Conservation (phyloP, 768 basidiomycete genomes). For the Mycena belliarum region DNA sequence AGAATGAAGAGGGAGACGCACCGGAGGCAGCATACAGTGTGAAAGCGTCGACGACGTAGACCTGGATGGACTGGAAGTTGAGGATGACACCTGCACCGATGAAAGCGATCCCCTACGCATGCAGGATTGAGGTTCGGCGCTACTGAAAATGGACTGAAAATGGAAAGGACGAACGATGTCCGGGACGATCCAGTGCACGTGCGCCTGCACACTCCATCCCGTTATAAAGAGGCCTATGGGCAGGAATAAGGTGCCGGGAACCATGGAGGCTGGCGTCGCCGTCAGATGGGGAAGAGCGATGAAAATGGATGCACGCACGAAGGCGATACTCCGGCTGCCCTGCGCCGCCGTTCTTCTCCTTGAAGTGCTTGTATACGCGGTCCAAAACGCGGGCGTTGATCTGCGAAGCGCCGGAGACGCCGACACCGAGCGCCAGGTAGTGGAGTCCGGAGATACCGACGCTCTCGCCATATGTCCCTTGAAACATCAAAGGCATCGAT, state of each 20-base stretch:
- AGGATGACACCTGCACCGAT: conserved; percentile 61
- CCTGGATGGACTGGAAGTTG: conserved; percentile 54
- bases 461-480: conserved; percentile 50
- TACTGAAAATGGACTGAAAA: neutral
- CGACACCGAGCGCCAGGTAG: conserved; percentile 72
- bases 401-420: conserved; percentile 53
- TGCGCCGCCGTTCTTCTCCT: conserved; percentile 44
- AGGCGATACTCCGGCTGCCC: conserved; percentile 54
- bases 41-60: conserved; percentile 69
- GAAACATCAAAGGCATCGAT: conserved; percentile 61
- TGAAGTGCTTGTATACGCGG: conserved; percentile 51
- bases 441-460: conserved; percentile 65
- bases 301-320: conserved; percentile 38
- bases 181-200: conserved; percentile 68
- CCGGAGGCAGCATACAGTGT: conserved; percentile 69
- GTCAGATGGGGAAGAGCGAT: neutral
- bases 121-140: neutral
- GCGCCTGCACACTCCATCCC: conserved; percentile 66
- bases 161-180: conserved; percentile 55
- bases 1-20: conserved; percentile 25
- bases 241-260: conserved; percentile 57
- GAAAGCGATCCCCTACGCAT: conserved; percentile 51
- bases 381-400: conserved; percentile 60
- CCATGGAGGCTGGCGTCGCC: conserved; percentile 48
- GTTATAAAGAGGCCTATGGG: conserved; percentile 69